Conservation (phyloP, 345 rosid genomes). For the Viola odorata region DNA sequence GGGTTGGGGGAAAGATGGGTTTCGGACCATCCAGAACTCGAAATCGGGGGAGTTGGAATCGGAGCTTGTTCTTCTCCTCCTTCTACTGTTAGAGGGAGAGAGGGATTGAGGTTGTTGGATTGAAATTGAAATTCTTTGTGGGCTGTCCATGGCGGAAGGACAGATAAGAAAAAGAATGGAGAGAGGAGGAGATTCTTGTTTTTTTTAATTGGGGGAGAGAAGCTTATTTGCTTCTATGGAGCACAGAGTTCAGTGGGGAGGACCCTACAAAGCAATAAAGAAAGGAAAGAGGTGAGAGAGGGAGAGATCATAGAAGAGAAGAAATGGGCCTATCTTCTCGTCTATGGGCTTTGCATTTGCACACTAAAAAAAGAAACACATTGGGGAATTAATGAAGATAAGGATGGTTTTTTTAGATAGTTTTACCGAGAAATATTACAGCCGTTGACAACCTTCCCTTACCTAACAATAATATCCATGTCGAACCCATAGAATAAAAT, state of each 20-base stretch:
- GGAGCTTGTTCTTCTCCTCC: conserved; percentile 14
- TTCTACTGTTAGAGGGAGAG: conserved; percentile 14
- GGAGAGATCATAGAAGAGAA: no score
- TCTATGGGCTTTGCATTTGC: no score
- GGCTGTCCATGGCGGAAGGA: not conserved
- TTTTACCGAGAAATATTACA: no score
- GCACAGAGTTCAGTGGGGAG: not conserved
- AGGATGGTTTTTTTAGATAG: no score
- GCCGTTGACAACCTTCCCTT: no score
- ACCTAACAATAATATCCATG: no score
- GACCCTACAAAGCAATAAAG: conserved; percentile 11
- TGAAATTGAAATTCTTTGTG: not conserved
- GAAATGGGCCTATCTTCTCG: no score
- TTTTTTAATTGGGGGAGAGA: not conserved
- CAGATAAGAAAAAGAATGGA: not conserved
- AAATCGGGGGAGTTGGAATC: conserved; percentile 54
- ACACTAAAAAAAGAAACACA: no score
- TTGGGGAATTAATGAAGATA: no score
- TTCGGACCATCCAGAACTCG: conserved; percentile 62
- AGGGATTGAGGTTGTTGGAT: not conserved
- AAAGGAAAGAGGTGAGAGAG: not conserved
- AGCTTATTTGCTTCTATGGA: not conserved
- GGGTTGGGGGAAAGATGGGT: conserved; percentile 41
- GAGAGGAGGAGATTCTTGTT: no score
- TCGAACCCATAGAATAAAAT: no score